Evolutionary conservation across 1,139 yeast genomes (phyloP).

Genomic region (Hyphopichia khmerensis): DNA sequence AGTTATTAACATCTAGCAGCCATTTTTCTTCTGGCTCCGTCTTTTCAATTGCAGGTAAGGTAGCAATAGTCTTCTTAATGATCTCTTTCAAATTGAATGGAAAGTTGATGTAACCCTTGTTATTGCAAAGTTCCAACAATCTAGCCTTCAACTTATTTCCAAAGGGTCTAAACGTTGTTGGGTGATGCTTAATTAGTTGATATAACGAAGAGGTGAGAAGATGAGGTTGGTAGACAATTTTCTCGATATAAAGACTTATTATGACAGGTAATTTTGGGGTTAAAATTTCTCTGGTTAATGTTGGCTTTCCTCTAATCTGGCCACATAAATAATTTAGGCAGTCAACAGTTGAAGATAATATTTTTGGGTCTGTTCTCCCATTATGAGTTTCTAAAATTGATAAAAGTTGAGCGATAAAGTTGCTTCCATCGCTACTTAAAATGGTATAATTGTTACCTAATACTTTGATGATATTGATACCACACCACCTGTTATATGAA

Average conservation of each 20-base stretch:
- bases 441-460: constrained; percentile 52
- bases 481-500: constrained; percentile 59
- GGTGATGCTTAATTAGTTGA: constrained; percentile 53
- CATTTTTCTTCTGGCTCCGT: constrained; percentile 49
- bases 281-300: constrained; percentile 77
- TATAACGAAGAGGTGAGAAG: constrained; percentile 50
- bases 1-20: constrained; percentile 38
- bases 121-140: constrained; percentile 36
- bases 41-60: constrained; percentile 58
- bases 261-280: constrained; percentile 75
- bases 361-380: constrained; percentile 36
- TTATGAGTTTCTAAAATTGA: constrained; percentile 56
- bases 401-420: constrained; percentile 54
- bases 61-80: constrained; percentile 55
- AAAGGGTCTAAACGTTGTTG: constrained; percentile 82
- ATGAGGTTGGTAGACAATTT: constrained; percentile 37
- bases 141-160: constrained; percentile 58
- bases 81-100: constrained; percentile 37
- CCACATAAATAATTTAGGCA: constrained; percentile 50
- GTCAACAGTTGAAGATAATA: constrained; percentile 49
- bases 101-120: constrained; percentile 24
- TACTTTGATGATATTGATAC: constrained; percentile 54
- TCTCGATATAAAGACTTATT: constrained; percentile 52
- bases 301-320: constrained; percentile 74
- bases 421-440: constrained; percentile 57